phyloP scores from a whole-genome alignment of 306 rosid species.

The Cicer cuneatum region DNA sequence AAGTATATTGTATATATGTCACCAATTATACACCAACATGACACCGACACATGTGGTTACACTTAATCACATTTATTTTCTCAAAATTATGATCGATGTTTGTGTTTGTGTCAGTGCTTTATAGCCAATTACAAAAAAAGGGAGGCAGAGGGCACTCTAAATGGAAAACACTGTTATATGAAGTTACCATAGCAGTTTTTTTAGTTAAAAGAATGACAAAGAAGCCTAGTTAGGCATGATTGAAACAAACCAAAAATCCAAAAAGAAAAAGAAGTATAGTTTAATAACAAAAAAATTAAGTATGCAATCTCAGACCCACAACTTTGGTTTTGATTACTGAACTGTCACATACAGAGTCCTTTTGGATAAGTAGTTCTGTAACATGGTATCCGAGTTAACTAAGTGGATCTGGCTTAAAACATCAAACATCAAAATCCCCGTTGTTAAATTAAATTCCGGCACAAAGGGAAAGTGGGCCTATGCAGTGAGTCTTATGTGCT shows the following conservation, averaged over 20 bases:
- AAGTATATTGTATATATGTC: slow-evolving; percentile 3
- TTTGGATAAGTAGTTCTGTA: not conserved
- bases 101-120: too few species aligned
- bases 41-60: too few species aligned
- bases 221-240: not conserved
- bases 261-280: slow-evolving; percentile 12
- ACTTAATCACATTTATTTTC: too few species aligned
- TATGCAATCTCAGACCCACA: slow-evolving; percentile 1
- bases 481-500: not conserved
- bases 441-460: not conserved
- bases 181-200: not conserved
- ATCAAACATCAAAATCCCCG: too few species aligned
- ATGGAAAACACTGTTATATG: not conserved
- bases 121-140: not conserved
- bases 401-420: too few species aligned
- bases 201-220: not conserved
- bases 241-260: slow-evolving; percentile 1
- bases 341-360: not conserved
- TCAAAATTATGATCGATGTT: too few species aligned
- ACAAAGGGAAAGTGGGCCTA: not conserved
- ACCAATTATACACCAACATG: not conserved
- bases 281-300: not conserved
- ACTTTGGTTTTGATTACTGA: not conserved
- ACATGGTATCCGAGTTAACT: too few species aligned
- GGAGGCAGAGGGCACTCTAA: not conserved